Percentiles rank a stretch among this genome's conserved stretches.
Evolutionary conservation across 768 basidiomycete species (phyloP).

Genomic region (Leccinellum rugosiceps): DNA sequence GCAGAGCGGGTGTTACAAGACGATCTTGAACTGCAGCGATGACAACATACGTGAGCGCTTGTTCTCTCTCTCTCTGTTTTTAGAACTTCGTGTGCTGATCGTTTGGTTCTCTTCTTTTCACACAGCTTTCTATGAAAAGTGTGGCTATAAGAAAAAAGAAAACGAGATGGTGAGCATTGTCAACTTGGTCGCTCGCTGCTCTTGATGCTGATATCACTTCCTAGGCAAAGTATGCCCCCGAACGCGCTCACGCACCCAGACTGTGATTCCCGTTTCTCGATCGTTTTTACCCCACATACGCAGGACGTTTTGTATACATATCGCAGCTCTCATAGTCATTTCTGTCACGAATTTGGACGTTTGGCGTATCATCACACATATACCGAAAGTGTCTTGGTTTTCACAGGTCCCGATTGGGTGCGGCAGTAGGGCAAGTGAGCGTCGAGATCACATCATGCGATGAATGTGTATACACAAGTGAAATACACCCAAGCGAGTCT

Average conservation of each 20-base stretch:
- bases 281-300: background rate
- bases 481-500: slow-evolving; percentile 2
- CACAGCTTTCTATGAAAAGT: slow-evolving; percentile 95
- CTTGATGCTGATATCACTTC: slow-evolving; percentile 7
- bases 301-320: slow-evolving; percentile 12
- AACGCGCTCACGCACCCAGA: slow-evolving; percentile 20
- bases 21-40: slow-evolving; percentile 92
- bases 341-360: slow-evolving; percentile 4
- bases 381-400: background rate
- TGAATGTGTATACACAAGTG: slow-evolving; percentile 24
- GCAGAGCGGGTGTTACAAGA: slow-evolving; percentile 86
- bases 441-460: slow-evolving; percentile 14
- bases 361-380: slow-evolving; percentile 4
- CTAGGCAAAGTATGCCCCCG: slow-evolving; percentile 61
- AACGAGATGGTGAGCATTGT: slow-evolving; percentile 74
- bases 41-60: slow-evolving; percentile 80
- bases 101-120: background rate
- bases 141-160: slow-evolving; percentile 88
- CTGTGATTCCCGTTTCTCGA: slow-evolving; percentile 11
- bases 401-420: background rate
- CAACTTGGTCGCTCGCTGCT: background rate
- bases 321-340: slow-evolving; percentile 7
- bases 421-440: slow-evolving; percentile 4
- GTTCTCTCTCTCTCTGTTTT: background rate
- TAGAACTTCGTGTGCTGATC: slow-evolving; percentile 9